A percentile compares a stretch with the other conserved stretches of the same genome.
These are phyloP conservation scores for Ogataea thermomethanolica DNA, from an alignment of 805 yeast genomes.

Conservation along the genomic window DNA sequence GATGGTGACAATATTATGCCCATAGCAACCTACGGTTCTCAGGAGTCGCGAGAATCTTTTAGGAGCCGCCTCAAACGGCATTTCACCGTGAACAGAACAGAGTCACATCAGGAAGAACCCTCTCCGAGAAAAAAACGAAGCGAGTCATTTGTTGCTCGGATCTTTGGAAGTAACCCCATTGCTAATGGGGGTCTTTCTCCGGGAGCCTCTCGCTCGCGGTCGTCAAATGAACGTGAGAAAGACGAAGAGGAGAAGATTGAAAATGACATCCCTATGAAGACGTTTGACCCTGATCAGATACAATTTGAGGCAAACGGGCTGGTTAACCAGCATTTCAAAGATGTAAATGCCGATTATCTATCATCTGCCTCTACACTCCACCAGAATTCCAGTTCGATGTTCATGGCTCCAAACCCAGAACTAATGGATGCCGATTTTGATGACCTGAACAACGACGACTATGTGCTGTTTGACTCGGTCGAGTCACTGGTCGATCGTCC, in stretches of 20 bases:
- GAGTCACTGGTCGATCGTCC: constrained; percentile 44
- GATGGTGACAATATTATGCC: not conserved
- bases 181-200: constrained; percentile 17
- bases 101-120: not conserved
- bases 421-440: constrained; percentile 28
- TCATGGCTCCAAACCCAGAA: constrained; percentile 35
- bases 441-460: constrained; percentile 32
- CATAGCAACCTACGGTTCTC: not conserved
- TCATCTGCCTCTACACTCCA: constrained; percentile 16
- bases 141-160: constrained; percentile 10
- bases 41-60: constrained; percentile 2
- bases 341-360: constrained; percentile 23
- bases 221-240: constrained; percentile 31
- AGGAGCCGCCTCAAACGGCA: constrained; percentile 13
- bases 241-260: constrained; percentile 35
- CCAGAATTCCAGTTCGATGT: constrained; percentile 8
- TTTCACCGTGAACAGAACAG: constrained; percentile 13
- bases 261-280: constrained; percentile 17
- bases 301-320: constrained; percentile 53
- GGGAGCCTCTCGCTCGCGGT: constrained; percentile 15
- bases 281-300: constrained; percentile 35
- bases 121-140: constrained; percentile 1
- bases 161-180: constrained; percentile 10
- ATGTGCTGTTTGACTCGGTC: constrained; percentile 43
- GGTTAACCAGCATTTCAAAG: constrained; percentile 44